Percentiles rank a stretch among this genome's conserved stretches.
Evolutionary conservation across 495 filamentous ascomycete species (phyloP).

Genomic region (Hypoxylon subgilvum): DNA sequence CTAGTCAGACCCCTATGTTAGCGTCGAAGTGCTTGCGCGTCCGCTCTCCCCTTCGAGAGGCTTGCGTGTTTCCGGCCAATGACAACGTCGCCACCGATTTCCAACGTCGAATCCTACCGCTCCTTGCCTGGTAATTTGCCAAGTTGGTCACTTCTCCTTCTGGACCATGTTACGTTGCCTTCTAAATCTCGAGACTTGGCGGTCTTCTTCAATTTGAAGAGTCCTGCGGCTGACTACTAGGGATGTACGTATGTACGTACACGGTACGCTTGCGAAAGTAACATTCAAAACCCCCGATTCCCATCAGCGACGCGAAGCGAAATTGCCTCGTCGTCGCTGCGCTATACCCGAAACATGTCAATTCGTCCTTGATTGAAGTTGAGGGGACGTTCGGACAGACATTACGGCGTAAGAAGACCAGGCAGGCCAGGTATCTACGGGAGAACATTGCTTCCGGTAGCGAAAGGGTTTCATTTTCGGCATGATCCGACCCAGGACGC

Average conservation of each 20-base stretch:
- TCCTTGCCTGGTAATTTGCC: slow-evolving; percentile 34
- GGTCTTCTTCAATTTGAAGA: slow-evolving; percentile 27
- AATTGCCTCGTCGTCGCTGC: slow-evolving; percentile 18
- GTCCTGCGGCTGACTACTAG: slow-evolving; percentile 29
- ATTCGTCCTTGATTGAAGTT: not conserved
- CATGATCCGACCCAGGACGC: slow-evolving; percentile 31
- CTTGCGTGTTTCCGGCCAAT: slow-evolving; percentile 39
- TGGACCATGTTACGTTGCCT: slow-evolving; percentile 39
- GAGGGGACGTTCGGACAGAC: slow-evolving; percentile 8
- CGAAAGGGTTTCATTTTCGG: slow-evolving; percentile 26
- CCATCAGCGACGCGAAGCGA: slow-evolving; percentile 2
- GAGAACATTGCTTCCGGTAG: not conserved
- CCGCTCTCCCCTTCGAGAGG: slow-evolving; percentile 30
- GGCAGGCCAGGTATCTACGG: not conserved
- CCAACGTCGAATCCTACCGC: slow-evolving; percentile 33
- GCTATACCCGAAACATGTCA: slow-evolving; percentile 14
- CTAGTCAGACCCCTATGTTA: slow-evolving; percentile 25
- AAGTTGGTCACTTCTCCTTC: slow-evolving; percentile 25
- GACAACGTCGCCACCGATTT: slow-evolving; percentile 26
- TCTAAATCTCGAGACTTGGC: slow-evolving; percentile 27
- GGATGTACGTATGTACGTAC: slow-evolving; percentile 17
- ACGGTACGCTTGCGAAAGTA: no score
- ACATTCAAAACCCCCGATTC: slow-evolving; percentile 13
- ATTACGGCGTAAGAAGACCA: not conserved
- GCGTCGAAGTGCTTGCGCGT: slow-evolving; percentile 39